Evolutionary conservation across 2,329 filamentous ascomycete species (phyloP).

Genomic region (Pestalotiopsis sp.): DNA sequence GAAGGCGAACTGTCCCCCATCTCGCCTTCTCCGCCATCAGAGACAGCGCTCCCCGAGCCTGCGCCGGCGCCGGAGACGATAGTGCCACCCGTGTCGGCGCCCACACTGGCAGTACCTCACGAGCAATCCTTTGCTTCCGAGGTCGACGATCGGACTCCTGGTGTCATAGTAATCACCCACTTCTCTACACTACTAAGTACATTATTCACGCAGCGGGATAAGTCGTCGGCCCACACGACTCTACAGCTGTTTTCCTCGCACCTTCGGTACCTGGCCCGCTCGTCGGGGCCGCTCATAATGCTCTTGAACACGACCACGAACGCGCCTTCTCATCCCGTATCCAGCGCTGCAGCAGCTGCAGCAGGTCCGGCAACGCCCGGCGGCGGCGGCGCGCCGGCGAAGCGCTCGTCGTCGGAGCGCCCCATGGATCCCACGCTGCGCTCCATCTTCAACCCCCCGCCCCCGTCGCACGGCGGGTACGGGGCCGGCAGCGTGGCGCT

Average conservation of each 20-base stretch:
- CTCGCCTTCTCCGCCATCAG: conserved; percentile 17
- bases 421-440: conserved; percentile 47
- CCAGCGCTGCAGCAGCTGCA: not conserved
- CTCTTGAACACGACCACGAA: conserved; percentile 47
- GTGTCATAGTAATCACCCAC: conserved; percentile 58
- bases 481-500: conserved; percentile 12
- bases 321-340: not conserved
- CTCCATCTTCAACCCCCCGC: conserved; percentile 50
- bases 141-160: conserved; percentile 28
- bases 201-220: conserved; percentile 53
- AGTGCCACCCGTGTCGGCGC: not conserved
- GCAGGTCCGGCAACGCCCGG: not conserved
- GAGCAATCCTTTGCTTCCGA: not conserved
- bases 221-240: conserved; percentile 47
- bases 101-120: conserved; percentile 7
- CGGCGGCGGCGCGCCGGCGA: conserved; percentile 3
- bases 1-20: conserved; percentile 34
- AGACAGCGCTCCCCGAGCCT: not conserved
- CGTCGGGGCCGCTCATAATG: conserved; percentile 50
- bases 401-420: conserved; percentile 11
- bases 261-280: conserved; percentile 48
- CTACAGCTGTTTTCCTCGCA: conserved; percentile 50
- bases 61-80: conserved; percentile 8
- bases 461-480: conserved; percentile 16
- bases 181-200: conserved; percentile 53